Evolutionary conservation across 805 yeast genomes (phyloP).

Genomic region (Debaryomyces castellii): DNA sequence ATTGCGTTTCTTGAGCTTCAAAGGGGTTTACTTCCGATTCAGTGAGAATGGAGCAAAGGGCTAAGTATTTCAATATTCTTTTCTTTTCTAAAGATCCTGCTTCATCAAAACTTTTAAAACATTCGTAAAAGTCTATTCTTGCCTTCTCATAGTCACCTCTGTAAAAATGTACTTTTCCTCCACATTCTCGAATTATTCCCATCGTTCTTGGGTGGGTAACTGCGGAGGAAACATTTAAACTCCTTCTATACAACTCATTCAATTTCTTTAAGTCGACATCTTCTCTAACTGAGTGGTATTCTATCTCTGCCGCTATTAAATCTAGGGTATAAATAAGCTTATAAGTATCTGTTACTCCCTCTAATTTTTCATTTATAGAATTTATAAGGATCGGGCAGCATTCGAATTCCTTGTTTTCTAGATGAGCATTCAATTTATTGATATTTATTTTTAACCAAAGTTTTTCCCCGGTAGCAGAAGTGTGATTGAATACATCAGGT

Average conservation of each 20-base stretch:
- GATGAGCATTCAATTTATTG: slow-evolving; percentile 39
- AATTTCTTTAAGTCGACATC: slow-evolving; percentile 36
- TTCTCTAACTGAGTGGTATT: slow-evolving; percentile 43
- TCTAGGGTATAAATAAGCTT: slow-evolving; percentile 55
- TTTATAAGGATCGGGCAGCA: slow-evolving; percentile 34
- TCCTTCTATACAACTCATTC: slow-evolving; percentile 47
- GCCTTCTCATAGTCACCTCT: slow-evolving; percentile 60
- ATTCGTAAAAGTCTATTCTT: slow-evolving; percentile 58
- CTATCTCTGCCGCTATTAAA: slow-evolving; percentile 65
- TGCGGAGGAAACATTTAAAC: slow-evolving; percentile 48
- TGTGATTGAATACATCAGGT: slow-evolving; percentile 9
- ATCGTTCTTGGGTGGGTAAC: slow-evolving; percentile 74
- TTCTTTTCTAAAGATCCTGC: slow-evolving; percentile 49
- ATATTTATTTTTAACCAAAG: slow-evolving; percentile 50
- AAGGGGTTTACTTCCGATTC: slow-evolving; percentile 69
- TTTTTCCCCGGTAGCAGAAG: slow-evolving; percentile 31
- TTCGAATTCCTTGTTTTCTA: slow-evolving; percentile 27
- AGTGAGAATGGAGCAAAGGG: slow-evolving; percentile 60
- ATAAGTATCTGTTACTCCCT: slow-evolving; percentile 42
- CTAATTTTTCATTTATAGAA: slow-evolving; percentile 37
- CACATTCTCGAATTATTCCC: slow-evolving; percentile 76
- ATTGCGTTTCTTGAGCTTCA: slow-evolving; percentile 68
- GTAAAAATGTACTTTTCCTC: slow-evolving; percentile 66
- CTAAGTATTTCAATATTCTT: slow-evolving; percentile 57
- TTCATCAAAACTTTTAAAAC: slow-evolving; percentile 44